These are phyloP conservation scores for Naganishia cerealis DNA, from an alignment of 1,284 basidiomycete species.

Conservation along the genomic window DNA sequence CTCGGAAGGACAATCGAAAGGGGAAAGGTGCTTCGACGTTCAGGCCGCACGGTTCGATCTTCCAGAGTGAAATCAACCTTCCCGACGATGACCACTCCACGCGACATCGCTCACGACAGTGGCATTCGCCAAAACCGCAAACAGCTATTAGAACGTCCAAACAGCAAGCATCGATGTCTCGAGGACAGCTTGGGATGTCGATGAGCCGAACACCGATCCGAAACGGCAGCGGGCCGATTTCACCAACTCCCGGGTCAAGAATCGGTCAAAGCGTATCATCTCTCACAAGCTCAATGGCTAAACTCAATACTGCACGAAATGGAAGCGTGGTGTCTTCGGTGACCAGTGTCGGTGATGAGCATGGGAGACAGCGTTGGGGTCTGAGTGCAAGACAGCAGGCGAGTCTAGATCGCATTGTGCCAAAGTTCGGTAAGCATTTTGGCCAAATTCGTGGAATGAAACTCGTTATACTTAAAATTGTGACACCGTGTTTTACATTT, in stretches of 20 bases:
- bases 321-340: slow-evolving; percentile 1
- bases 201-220: slow-evolving; percentile 14
- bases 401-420: slow-evolving; percentile 10
- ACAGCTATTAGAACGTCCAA: background rate
- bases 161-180: background rate
- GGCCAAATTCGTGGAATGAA: background rate
- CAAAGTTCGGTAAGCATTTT: slow-evolving; percentile 7
- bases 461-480: background rate
- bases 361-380: slow-evolving; percentile 3
- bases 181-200: background rate
- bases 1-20: background rate
- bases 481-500: background rate
- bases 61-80: slow-evolving; percentile 25
- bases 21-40: slow-evolving; percentile 15
- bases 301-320: slow-evolving; percentile 2
- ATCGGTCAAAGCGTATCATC: background rate
- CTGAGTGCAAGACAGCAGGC: slow-evolving; percentile 18
- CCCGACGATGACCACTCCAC: slow-evolving; percentile 16
- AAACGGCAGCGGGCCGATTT: background rate
- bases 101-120: slow-evolving; percentile 5
- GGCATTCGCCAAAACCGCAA: slow-evolving; percentile 6
- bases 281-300: slow-evolving; percentile 6
- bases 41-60: slow-evolving; percentile 11
- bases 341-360: background rate
- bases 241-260: background rate